Percentiles rank a stretch among this genome's conserved stretches.
Conservation (phyloP, 2,329 filamentous ascomycete species). For the Microcyclosporella mali region DNA sequence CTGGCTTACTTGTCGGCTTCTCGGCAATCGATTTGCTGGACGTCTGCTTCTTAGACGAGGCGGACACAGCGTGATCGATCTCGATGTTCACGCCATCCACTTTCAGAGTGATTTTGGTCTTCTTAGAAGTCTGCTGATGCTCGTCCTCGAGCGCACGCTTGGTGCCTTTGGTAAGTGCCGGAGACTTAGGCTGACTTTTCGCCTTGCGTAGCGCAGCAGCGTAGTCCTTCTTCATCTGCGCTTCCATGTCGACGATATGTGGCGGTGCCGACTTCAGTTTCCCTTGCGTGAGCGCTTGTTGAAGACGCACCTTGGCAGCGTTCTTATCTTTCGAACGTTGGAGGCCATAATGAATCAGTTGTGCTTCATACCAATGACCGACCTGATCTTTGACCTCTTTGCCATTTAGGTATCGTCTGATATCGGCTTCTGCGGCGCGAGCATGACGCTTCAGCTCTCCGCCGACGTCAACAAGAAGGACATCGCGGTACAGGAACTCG, state of each 20-base stretch:
- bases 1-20: neutral
- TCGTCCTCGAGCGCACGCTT: constrained; percentile 24
- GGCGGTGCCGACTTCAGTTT: constrained; percentile 44
- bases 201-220: constrained; percentile 45
- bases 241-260: constrained; percentile 46
- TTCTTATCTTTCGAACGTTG: constrained; percentile 52
- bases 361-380: constrained; percentile 57
- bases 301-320: constrained; percentile 52
- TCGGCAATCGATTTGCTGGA: neutral
- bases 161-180: constrained; percentile 4
- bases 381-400: constrained; percentile 43
- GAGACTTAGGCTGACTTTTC: neutral
- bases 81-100: constrained; percentile 21
- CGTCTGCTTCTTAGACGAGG: neutral
- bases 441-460: constrained; percentile 26
- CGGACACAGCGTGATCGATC: constrained; percentile 19
- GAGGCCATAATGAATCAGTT: constrained; percentile 58
- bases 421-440: constrained; percentile 23
- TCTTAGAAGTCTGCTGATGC: constrained; percentile 15
- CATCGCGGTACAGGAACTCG: constrained; percentile 27
- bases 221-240: constrained; percentile 54
- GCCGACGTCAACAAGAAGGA: constrained; percentile 25
- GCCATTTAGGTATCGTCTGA: constrained; percentile 21
- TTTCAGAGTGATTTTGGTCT: constrained; percentile 24
- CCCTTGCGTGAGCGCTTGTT: constrained; percentile 49